Base-by-base conservation (phyloP, 495 filamentous ascomycete genomes). In the Lichenothelia convexa region DNA sequence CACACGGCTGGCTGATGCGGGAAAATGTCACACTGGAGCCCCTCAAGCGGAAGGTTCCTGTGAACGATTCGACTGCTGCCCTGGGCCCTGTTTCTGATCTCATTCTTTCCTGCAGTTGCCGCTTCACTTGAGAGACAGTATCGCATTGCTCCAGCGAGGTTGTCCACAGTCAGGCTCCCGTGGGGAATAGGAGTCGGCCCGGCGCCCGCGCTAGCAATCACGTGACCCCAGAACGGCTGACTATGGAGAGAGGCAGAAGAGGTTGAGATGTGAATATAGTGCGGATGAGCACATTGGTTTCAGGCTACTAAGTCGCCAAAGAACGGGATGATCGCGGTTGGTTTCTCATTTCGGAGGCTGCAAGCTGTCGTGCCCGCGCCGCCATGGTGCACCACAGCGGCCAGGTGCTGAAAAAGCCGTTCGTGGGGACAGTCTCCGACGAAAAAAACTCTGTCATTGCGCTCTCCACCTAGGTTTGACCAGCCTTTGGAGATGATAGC, bases 171-270 rank as follows among this genome's bases (percentile, higher is more conserved):
- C 17, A 91, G 58, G 17, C 69, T 61, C 45, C 75, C 78, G 51
- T 73, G 66, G 0, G 78, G 75, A 39, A 85, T 78, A 0, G 81
- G 80, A 0, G 52, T 44, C 0, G 80, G 80, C 3, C 81, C 81
- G 1, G 80, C 81, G 4, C 77, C 75, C 13, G 78, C 72, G 30
- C 55, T 61, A 2, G 73, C 71, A 16, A 87, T 68, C 65, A 87
- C 80, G 1, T 67, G 58, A 13, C 80, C 81, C 81, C 81, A 87
- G 42, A 85, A 87, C 1, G 77, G 74, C 48, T 87, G 80, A n/a
- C n/a, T n/a, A n/a, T n/a, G n/a, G n/a, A n/a, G n/a, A n/a, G n/a
- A n/a, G n/a, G n/a, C n/a, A n/a, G n/a, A n/a, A n/a, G n/a, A 8
- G 45, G 41, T 35, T 47, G 44, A 21, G 5, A 20, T 20, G 21